Evolutionary conservation across 2,329 filamentous ascomycete genomes (phyloP).

Genomic region (Ophiostoma pallidulum): DNA sequence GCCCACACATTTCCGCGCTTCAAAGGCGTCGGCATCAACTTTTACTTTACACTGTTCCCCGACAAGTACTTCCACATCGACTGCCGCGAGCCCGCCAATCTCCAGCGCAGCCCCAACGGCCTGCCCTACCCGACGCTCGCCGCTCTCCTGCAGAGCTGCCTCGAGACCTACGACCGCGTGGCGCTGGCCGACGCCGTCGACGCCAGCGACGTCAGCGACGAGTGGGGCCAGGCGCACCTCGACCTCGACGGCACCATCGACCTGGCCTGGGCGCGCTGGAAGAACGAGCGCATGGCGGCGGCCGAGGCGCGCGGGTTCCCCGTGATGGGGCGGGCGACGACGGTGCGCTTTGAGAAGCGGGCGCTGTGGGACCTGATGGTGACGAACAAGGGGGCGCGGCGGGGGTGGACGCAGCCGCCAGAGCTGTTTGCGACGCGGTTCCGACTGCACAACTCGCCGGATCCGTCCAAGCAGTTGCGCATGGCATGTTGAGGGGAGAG

Average conservation of each 20-base stretch:
- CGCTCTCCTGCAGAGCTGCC: background rate
- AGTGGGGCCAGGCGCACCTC: background rate
- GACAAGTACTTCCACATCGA: background rate
- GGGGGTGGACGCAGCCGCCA: background rate
- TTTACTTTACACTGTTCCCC: background rate
- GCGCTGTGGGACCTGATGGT: background rate
- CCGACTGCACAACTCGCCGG: background rate
- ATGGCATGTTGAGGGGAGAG: background rate
- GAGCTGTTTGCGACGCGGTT: background rate
- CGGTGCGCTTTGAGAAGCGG: background rate
- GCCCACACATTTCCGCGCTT: background rate
- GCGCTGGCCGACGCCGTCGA: background rate
- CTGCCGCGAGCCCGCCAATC: background rate
- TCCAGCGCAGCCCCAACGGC: no score
- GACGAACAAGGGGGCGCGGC: background rate
- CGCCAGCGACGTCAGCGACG: background rate
- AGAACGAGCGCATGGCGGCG: background rate
- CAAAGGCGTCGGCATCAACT: background rate
- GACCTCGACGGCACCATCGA: background rate
- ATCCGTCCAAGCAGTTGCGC: background rate
- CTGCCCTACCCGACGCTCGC: constrained; percentile 1
- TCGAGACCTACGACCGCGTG: background rate
- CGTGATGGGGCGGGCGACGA: background rate
- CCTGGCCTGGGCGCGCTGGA: background rate
- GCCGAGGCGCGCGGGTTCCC: background rate